Percentiles rank a stretch among this genome's conserved stretches.
phyloP scores from a whole-genome alignment of 2,329 filamentous ascomycete genomes.

The Nemania abortiva region DNA sequence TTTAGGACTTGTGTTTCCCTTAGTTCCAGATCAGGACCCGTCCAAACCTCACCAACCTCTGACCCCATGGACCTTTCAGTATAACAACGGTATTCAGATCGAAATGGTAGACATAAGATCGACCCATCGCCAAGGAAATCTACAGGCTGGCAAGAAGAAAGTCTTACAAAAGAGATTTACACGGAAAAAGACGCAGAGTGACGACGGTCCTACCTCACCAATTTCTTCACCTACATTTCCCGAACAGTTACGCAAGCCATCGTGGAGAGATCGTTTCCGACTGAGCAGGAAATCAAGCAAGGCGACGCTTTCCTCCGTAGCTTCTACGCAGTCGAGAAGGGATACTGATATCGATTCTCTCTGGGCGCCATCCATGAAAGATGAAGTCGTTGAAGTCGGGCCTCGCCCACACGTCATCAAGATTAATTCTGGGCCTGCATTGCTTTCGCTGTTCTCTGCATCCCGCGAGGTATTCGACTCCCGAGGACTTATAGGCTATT shows the following conservation, averaged over 20 bases:
- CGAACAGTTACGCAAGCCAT: conserved; percentile 27
- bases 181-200: conserved; percentile 23
- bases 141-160: conserved; percentile 41
- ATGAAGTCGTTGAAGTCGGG: conserved; percentile 33
- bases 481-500: conserved; percentile 37
- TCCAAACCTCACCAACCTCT: conserved; percentile 31
- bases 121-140: conserved; percentile 42
- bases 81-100: conserved; percentile 44
- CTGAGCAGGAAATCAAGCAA: conserved; percentile 44
- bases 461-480: conserved; percentile 39
- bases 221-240: conserved; percentile 10
- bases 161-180: conserved; percentile 31
- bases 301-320: conserved; percentile 60
- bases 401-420: conserved; percentile 40
- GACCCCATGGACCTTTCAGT: conserved; percentile 41
- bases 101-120: conserved; percentile 43
- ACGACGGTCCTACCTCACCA: conserved; percentile 12
- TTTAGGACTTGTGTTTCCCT: conserved; percentile 39
- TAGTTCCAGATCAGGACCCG: conserved; percentile 29
- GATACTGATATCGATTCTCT: conserved; percentile 43
- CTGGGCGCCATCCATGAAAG: conserved; percentile 24
- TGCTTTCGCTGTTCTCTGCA: conserved; percentile 38
- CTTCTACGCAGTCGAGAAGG: conserved; percentile 57
- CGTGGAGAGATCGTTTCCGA: conserved; percentile 35
- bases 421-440: conserved; percentile 39